Conservation (phyloP, 2,329 filamentous ascomycete species). For the Dryadomyces quercivorus region DNA sequence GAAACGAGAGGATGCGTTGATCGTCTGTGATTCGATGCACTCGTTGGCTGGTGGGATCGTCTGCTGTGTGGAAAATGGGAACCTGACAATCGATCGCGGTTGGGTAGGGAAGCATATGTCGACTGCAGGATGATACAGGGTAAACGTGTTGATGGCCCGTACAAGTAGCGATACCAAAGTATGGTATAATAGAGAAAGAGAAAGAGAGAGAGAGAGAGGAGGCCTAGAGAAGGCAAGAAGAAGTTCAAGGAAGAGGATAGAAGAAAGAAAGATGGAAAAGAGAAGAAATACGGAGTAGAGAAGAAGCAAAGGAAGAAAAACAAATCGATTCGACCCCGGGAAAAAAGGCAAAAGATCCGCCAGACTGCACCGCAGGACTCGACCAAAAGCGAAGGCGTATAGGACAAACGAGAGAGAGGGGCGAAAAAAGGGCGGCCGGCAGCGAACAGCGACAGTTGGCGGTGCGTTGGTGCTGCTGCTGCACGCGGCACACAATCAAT, state of each 20-base stretch:
- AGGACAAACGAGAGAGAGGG: neutral
- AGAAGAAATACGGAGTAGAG: neutral
- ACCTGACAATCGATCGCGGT: neutral
- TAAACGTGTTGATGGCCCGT: neutral
- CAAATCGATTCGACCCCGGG: neutral
- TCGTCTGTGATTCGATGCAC: neutral
- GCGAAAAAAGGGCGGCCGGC: neutral
- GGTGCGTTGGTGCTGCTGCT: neutral
- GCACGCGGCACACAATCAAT: neutral
- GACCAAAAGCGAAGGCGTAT: neutral
- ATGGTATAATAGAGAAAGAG: neutral
- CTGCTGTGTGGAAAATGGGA: neutral
- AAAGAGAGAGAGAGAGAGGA: neutral
- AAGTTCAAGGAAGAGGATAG: neutral
- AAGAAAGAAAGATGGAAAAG: neutral
- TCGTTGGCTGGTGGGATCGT: neutral
- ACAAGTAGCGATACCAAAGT: neutral
- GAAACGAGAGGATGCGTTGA: neutral
- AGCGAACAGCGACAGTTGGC: neutral
- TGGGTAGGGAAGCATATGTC: neutral
- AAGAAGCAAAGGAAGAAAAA: neutral
- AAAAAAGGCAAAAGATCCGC: neutral
- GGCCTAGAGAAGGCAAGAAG: neutral
- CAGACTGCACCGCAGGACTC: slow-evolving; percentile 1
- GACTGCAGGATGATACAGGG: neutral